Evolutionary conservation across 768 basidiomycete species (phyloP), one percentile per base, ranked within the genome.

Genomic region (Strobilomyces confusus): DNA sequence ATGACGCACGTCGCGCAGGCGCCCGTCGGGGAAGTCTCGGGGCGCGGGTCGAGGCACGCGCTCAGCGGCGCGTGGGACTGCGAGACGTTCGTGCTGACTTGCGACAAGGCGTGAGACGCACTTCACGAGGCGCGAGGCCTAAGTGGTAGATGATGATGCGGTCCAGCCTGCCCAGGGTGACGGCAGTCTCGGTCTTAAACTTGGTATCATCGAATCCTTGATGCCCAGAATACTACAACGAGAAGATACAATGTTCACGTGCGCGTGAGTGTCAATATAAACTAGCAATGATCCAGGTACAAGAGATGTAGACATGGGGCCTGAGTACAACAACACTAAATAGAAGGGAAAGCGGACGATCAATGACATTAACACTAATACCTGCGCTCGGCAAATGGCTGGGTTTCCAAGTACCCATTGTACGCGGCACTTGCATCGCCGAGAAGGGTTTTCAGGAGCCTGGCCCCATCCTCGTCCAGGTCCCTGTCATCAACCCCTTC

Each of bases 71-170:
- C 37, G 3, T 63, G 62, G 59, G 5, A 49, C 5, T 63, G 56
- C 26, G 56, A 60, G 41, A 63, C 63, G 36, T 51, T 61, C 11
- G 59, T 64, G 46, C 36, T 64, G 44, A 61, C 56, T 17, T 64
- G 63, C 46, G 42, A 4, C 41, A 37, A 26, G 29, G 19, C 32
- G 7, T 60, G 22, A 56, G 14, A 26, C 12, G 11, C 14, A 14
- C 32, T 20, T 32, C 37, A 14, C 2, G n/a, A 44, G 26, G 29
- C n/a, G n/a, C n/a, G n/a, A n/a, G n/a, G n/a, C n/a, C n/a, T n/a
- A n/a, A n/a, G n/a, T n/a, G n/a, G n/a, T n/a, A 25, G 20, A 19
- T 17, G 33, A 34, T 34, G 14, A n/a, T n/a, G n/a, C n/a, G n/a
- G n/a, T n/a, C n/a, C n/a, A n/a, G n/a, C n/a, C n/a, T n/a, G n/a